Conservation (phyloP, 495 filamentous ascomycete genomes). For the Neurospora terricola region DNA sequence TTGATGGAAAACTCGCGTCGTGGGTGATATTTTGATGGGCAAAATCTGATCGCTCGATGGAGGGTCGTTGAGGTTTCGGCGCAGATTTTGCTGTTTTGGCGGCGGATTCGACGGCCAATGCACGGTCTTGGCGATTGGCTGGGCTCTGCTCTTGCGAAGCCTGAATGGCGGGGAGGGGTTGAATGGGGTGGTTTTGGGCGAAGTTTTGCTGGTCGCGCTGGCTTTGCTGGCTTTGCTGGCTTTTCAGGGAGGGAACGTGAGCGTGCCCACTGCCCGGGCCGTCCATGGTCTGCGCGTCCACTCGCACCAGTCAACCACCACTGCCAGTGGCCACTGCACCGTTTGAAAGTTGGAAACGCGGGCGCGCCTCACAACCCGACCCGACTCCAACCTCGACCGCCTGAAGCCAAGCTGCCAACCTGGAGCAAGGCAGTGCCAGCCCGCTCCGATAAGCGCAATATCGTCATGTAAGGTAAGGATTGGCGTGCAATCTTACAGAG, state of each 20-base stretch:
- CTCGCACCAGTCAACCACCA: not conserved
- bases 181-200: not conserved
- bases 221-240: not conserved
- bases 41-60: slow-evolving; percentile 46
- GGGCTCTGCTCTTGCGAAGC: not conserved
- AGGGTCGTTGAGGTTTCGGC: slow-evolving; percentile 53
- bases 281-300: not conserved
- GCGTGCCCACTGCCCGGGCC: not conserved
- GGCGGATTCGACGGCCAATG: slow-evolving; percentile 15
- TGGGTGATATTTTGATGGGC: slow-evolving; percentile 49
- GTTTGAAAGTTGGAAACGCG: not conserved
- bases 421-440: not conserved
- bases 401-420: not conserved
- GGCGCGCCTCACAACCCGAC: not conserved
- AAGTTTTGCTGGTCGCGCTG: not conserved
- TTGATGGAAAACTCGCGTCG: slow-evolving; percentile 39
- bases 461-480: not conserved
- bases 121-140: slow-evolving; percentile 21
- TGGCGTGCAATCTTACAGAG: not conserved
- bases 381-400: not conserved
- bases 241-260: not conserved
- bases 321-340: not conserved
- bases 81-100: slow-evolving; percentile 37
- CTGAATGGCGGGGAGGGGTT: not conserved
- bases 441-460: not conserved